phyloP scores from a whole-genome alignment of 2,329 filamentous ascomycete genomes.

The Gaeumannomyces sp. region DNA sequence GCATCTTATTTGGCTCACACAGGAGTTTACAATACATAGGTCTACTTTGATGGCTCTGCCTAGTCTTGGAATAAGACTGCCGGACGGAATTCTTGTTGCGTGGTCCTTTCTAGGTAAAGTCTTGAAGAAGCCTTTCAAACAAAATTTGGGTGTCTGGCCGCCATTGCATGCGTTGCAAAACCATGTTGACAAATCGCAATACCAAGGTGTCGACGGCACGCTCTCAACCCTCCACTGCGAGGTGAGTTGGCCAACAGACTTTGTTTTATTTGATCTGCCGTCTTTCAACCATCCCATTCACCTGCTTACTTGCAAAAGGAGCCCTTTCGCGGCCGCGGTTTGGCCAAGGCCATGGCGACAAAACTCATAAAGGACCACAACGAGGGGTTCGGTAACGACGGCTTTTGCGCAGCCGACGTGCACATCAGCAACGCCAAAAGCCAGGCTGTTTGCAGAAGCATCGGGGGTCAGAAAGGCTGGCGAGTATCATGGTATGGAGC shows the following conservation, averaged over 20 bases:
- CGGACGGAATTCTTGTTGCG: constrained; percentile 45
- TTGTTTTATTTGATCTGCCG: no score
- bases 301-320: constrained; percentile 22
- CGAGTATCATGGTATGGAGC: constrained; percentile 47
- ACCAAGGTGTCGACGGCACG: constrained; percentile 52
- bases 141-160: neutral
- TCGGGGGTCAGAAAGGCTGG: constrained; percentile 53
- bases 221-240: constrained; percentile 56
- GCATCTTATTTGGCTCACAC: neutral
- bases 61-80: constrained; percentile 38
- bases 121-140: neutral
- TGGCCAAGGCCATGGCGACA: constrained; percentile 55
- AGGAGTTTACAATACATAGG: constrained; percentile 21
- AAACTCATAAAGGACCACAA: constrained; percentile 51
- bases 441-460: constrained; percentile 53
- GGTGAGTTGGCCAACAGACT: constrained; percentile 22
- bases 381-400: constrained; percentile 35
- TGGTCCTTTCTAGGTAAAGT: constrained; percentile 54
- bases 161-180: neutral
- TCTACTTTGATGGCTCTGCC: constrained; percentile 38
- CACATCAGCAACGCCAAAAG: constrained; percentile 54
- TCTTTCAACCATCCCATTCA: no score
- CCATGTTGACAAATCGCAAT: neutral
- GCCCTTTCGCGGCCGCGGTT: constrained; percentile 51
- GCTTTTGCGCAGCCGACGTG: constrained; percentile 58